Base-by-base conservation (phyloP, 371 early-diverging fungal species). In the Mortierella sp. region DNA sequence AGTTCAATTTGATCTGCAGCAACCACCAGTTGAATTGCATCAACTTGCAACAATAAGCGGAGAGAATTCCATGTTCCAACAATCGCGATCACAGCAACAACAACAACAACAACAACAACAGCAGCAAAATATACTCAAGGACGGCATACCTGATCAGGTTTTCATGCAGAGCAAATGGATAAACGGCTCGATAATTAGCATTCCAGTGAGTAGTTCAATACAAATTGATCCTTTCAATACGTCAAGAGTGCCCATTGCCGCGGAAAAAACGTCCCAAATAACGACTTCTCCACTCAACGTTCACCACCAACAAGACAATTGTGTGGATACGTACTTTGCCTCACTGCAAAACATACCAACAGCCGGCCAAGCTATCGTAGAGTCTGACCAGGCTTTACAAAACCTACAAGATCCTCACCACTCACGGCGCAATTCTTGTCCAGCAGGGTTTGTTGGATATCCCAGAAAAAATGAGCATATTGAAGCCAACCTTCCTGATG, bases 371-470 rank as follows among this genome's bases (percentile, higher is more conserved):
- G 8, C 49, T 22, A 29, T 17, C 19, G 28, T 23, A 12, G 53
- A 29, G 29, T 2, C 58, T 22, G n/a, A 4, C 34, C 19, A 35
- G 58, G 29, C 43, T 49, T 17, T 28, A 15, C 43, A 23, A 29
- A 10, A 1, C 28, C 32, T 17, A 29, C 63, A 51, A 26, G 66
- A 66, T 3, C 32, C 29, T 0, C 66, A 59, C 9, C 47, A 68
- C 2, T 5, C 13, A 5, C 45, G 76, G 54, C 70, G 76, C 55
- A 75, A 75, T 63, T 75, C 76, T 19, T 75, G 76, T 28, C 76
- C 76, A 26, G 51, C 76, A 29, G 69, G 37, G 40, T 53, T 75
- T 12, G 68, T 70, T 12, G 63, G 66, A 34, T 49, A 64, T 43
- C 62, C 63, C 51, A 56, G 47, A 2, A 59, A 42, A 22, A 63